Percentiles rank a stretch among this genome's conserved stretches.
phyloP scores from a whole-genome alignment of 805 yeast species.

The Candida nonsorbophila region DNA sequence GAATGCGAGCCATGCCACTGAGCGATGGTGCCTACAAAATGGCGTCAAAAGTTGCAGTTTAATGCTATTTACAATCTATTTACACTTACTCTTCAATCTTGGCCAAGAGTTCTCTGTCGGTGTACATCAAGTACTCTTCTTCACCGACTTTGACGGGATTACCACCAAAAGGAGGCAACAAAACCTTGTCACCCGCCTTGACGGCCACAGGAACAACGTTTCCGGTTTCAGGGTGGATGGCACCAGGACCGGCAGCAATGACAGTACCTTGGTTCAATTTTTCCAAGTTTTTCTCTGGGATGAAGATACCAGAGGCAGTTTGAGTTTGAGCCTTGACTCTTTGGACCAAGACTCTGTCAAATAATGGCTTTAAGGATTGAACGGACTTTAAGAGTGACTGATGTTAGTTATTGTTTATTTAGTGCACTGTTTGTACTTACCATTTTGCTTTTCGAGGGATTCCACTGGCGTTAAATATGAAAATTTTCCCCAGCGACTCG shows the following conservation, averaged over 20 bases:
- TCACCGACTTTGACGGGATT: conserved; percentile 82
- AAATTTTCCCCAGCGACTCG: no score
- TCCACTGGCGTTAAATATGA: no score
- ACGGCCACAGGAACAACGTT: conserved; percentile 69
- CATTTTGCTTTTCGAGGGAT: conserved; percentile 3
- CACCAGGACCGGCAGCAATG: conserved; percentile 94
- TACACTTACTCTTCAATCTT: conserved; percentile 51
- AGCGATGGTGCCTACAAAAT: neutral
- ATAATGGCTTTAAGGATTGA: conserved; percentile 82
- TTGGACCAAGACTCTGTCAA: conserved; percentile 95
- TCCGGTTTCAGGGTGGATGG: conserved; percentile 65
- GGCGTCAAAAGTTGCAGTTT: no score
- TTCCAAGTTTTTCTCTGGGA: conserved; percentile 94
- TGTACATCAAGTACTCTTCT: conserved; percentile 76
- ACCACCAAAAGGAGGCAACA: conserved; percentile 95
- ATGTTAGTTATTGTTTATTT: conserved; percentile 6
- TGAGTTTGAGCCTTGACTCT: conserved; percentile 86
- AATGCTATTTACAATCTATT: neutral
- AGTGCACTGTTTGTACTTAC: conserved; percentile 5
- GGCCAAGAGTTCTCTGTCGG: conserved; percentile 93
- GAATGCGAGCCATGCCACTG: neutral
- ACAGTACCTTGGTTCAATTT: conserved; percentile 91
- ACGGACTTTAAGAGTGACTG: conserved; percentile 69
- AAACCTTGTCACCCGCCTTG: conserved; percentile 85
- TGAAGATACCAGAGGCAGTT: conserved; percentile 88